Evolutionary conservation across 495 filamentous ascomycete genomes (phyloP).

Genomic region (Talaromyces liani): DNA sequence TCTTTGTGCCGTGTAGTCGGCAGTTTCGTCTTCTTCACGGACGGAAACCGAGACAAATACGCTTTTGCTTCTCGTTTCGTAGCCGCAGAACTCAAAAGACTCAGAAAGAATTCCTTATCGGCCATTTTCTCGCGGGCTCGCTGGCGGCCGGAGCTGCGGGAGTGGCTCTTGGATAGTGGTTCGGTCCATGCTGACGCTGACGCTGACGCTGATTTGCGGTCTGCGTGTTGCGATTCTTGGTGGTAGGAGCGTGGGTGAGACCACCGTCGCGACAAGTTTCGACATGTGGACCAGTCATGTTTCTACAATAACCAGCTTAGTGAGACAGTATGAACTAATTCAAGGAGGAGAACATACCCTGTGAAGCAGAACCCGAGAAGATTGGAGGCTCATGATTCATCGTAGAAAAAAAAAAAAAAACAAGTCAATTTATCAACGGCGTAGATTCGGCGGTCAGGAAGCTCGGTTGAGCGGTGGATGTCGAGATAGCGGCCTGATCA

Average conservation of each 20-base stretch:
- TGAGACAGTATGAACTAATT: background rate
- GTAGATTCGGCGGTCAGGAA: conserved; percentile 26
- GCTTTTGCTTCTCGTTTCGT: conserved; percentile 87
- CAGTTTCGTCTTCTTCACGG: conserved; percentile 31
- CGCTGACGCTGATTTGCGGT: background rate
- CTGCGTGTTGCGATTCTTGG: background rate
- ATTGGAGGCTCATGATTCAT: conserved; percentile 10
- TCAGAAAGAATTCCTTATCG: conserved; percentile 65
- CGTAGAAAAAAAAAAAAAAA: background rate
- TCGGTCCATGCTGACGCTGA: background rate
- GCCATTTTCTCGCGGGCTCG: conserved; percentile 42
- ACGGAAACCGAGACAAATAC: conserved; percentile 67
- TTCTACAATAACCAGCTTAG: background rate
- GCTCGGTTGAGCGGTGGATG: background rate
- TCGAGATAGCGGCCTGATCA: background rate
- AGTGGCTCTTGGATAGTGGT: background rate
- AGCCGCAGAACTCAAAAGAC: conserved; percentile 72
- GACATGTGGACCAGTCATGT: conserved; percentile 1
- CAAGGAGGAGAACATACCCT: background rate
- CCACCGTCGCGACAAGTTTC: background rate
- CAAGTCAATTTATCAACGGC: background rate
- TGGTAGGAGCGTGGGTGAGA: background rate
- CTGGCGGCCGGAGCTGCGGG: conserved; percentile 13
- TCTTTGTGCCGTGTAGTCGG: conserved; percentile 15
- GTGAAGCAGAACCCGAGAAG: background rate